These are phyloP conservation scores for Datura wrightii DNA, from an alignment of 257 asterid genomes.

Conservation along the genomic window DNA sequence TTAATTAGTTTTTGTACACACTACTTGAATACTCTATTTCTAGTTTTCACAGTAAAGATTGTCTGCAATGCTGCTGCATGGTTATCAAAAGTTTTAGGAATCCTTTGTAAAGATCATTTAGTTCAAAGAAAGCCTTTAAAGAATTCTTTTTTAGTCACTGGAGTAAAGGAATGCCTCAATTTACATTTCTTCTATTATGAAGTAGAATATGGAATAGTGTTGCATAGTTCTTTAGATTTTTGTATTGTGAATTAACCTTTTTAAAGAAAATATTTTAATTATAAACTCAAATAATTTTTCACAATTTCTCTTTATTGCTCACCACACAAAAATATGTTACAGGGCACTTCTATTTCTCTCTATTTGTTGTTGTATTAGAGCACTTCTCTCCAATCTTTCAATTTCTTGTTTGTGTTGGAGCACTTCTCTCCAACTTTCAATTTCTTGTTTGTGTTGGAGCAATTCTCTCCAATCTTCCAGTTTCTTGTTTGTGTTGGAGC, in stretches of 20 bases:
- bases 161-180: not conserved
- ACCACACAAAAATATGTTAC: no score
- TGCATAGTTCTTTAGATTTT: not conserved
- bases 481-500: no score
- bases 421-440: no score
- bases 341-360: no score
- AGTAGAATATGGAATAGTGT: not conserved
- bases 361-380: no score
- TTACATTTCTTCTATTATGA: not conserved
- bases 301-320: no score
- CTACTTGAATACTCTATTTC: not conserved
- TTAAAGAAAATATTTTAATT: no score
- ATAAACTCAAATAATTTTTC: no score
- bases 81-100: not conserved
- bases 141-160: not conserved
- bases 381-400: no score
- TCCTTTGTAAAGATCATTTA: not conserved
- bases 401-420: no score
- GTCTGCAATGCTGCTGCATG: not conserved
- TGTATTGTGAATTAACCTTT: not conserved
- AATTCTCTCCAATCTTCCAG: no score
- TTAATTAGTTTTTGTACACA: not conserved
- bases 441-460: no score
- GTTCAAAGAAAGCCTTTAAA: not conserved
- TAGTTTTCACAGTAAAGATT: not conserved